A percentile compares a stretch with the other conserved stretches of the same genome.
These are phyloP conservation scores for Conoideocrella luteorostrata DNA, from an alignment of 2,329 filamentous ascomycete genomes.

Conservation along the genomic window DNA sequence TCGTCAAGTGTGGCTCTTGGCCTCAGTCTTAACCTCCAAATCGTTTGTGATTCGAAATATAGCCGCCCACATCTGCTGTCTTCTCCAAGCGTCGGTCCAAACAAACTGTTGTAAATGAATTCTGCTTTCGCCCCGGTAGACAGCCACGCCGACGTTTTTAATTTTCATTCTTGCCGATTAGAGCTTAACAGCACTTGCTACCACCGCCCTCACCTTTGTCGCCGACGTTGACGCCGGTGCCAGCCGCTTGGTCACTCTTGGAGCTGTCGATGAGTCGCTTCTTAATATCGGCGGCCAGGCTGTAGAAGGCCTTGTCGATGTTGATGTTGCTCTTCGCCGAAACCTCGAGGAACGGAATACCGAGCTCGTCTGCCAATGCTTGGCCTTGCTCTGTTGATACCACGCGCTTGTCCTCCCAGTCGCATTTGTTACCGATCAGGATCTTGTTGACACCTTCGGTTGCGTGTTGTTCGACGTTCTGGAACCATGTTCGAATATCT, in stretches of 20 bases:
- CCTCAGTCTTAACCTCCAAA: neutral
- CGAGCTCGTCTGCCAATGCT: conserved; percentile 87
- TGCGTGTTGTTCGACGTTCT: conserved; percentile 96
- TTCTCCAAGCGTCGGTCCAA: neutral
- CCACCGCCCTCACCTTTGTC: conserved; percentile 51
- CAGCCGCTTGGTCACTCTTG: conserved; percentile 61
- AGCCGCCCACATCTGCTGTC: no score
- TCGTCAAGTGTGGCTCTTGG: conserved; percentile 5
- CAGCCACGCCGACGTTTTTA: neutral
- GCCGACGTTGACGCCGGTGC: conserved; percentile 62
- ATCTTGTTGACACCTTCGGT: conserved; percentile 99
- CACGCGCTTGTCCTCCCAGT: conserved; percentile 98
- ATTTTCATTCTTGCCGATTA: neutral
- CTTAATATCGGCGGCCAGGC: conserved; percentile 93
- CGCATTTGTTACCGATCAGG: conserved; percentile 98
- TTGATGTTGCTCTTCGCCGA: conserved; percentile 99
- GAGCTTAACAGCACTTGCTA: conserved; percentile 52
- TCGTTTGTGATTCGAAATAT: neutral
- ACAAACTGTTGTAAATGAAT: neutral
- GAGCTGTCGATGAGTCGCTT: conserved; percentile 91
- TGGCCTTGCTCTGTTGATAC: conserved; percentile 92
- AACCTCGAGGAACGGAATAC: conserved; percentile 97
- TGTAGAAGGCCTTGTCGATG: conserved; percentile 98
- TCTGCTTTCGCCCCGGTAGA: neutral
- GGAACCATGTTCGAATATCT: conserved; percentile 99